phyloP scores from a whole-genome alignment of 345 rosid species.

The Rhizophora apiculata region DNA sequence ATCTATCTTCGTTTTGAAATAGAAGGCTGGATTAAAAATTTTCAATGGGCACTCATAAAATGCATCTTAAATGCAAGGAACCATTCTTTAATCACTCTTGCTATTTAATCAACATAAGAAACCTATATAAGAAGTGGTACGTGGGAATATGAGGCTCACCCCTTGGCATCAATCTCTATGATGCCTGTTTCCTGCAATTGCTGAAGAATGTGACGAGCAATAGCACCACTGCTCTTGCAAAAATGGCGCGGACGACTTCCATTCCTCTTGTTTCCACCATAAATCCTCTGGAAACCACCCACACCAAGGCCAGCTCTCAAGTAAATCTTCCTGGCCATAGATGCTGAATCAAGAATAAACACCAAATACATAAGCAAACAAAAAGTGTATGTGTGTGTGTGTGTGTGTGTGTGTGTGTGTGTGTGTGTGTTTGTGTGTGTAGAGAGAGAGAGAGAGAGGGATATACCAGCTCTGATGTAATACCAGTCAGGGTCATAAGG shows the following conservation, averaged over 20 bases:
- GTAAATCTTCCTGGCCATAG: conserved; percentile 93
- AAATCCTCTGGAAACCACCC: conserved; percentile 82
- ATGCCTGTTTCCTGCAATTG: conserved; percentile 71
- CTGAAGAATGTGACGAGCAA: conserved; percentile 84
- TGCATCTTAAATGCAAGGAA: no score
- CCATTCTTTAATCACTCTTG: no score
- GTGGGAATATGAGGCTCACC: conserved; percentile 29
- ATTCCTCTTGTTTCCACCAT: conserved; percentile 85
- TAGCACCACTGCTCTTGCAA: conserved; percentile 83
- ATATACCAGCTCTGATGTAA: conserved; percentile 62
- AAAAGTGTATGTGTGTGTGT: no score
- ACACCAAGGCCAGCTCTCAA: conserved; percentile 90
- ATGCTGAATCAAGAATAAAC: conserved; percentile 41
- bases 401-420: no score
- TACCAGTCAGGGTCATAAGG: conserved; percentile 41
- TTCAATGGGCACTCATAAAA: no score
- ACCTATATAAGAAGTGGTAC: not conserved
- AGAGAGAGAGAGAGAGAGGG: not conserved
- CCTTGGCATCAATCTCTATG: conserved; percentile 61
- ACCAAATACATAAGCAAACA: not conserved
- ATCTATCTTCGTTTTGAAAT: no score
- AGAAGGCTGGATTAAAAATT: no score
- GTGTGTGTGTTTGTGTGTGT: no score
- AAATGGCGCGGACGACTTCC: conserved; percentile 89
- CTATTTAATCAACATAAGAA: not conserved